Percentiles rank a stretch among this genome's conserved stretches.
These are phyloP conservation scores for Posidonia australis DNA, from an alignment of 106 monocot species.

Conservation along the genomic window DNA sequence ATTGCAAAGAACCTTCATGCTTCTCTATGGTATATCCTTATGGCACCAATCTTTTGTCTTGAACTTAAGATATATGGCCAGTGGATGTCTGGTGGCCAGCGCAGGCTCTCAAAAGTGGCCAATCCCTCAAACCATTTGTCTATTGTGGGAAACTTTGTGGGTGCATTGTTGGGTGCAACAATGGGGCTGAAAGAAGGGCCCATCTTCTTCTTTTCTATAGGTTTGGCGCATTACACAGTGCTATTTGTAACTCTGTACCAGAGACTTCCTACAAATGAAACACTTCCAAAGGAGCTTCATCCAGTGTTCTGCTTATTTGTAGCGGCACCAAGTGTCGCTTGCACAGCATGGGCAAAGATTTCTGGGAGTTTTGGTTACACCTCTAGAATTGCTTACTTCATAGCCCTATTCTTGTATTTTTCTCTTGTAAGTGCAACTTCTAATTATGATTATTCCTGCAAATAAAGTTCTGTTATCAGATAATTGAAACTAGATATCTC, in stretches of 20 bases:
- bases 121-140: constrained; percentile 81
- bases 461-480: no score
- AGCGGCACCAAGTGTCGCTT: constrained; percentile 74
- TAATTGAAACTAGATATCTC: no score
- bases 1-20: constrained; percentile 21
- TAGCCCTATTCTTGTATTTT: constrained; percentile 12
- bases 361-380: constrained; percentile 39
- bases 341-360: constrained; percentile 66
- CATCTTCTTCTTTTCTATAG: constrained; percentile 62
- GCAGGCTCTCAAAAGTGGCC: constrained; percentile 40
- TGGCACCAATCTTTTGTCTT: constrained; percentile 65
- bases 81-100: constrained; percentile 26
- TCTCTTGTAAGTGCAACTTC: constrained; percentile 13
- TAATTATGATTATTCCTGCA: not conserved
- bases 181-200: constrained; percentile 31
- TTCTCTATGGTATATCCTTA: constrained; percentile 52
- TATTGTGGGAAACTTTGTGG: constrained; percentile 78
- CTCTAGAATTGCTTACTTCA: constrained; percentile 25
- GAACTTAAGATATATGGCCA: constrained; percentile 72
- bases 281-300: constrained; percentile 75
- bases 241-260: constrained; percentile 85
- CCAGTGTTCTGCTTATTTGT: constrained; percentile 86
- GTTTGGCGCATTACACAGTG: constrained; percentile 69
- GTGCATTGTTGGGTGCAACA: constrained; percentile 62
- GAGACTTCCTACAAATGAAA: constrained; percentile 72